Evolutionary conservation across 768 basidiomycete genomes (phyloP), one percentile per base, ranked within the genome.

Genomic region (Amanita fuliginea): DNA sequence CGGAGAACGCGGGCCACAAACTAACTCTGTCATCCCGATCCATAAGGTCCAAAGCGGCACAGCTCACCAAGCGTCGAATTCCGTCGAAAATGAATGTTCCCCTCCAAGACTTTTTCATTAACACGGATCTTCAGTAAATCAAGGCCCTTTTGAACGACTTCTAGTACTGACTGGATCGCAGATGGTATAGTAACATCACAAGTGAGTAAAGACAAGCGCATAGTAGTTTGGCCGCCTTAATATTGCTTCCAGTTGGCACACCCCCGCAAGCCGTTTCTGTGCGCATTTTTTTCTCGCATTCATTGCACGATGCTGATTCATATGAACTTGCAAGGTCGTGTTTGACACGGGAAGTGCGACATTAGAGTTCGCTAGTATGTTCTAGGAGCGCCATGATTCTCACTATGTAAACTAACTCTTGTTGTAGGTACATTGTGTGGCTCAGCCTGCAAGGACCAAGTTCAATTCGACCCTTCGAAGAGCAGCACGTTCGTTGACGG

Each of bases 71-170:
- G 49, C 62, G 64, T 26, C 64, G 71, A 50, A 67, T 64, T n/a
- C 54, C 71, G 30, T 56, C 62, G 26, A 67, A 75, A 6, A 57
- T 64, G 19, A 67, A 62, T n/a, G 62, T 73, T 34, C 74, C 74
- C 41, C 60, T 80, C 14, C 65, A 64, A 11, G 75, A 78, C 61
- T 76, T 75, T 58, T 78, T 77, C 64, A 53, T 67, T 42, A 76
- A 76, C 33, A 78, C 77, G 26, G 78, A 80, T 58, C 67, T 78
- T 16, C 77, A 78, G 74, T 78, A 52, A 58, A 67, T 52, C 46
- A 35, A 24, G 30, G 47, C 21, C 41, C 55, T 30, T 24, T 34
- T 14, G 22, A 35, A 21, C 33, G 28, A 46, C n/a, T 30, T 30
- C 3, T 30, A 26, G 24, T 30, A 47, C 33, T 39, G 36, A 53